Evolutionary conservation across 306 rosid species (phyloP).

Genomic region (Fragaria iinumae): DNA sequence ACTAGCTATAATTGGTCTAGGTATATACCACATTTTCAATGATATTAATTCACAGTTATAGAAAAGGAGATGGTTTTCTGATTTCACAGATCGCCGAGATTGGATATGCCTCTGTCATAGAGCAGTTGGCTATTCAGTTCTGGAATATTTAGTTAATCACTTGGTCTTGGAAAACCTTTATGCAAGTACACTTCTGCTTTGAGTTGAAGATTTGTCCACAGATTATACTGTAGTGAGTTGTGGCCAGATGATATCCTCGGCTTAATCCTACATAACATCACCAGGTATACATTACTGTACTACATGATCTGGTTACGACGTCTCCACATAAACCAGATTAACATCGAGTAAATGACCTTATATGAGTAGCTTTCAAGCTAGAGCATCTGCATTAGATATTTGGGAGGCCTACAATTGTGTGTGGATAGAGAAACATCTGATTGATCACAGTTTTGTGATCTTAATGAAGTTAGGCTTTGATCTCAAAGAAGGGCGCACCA

Average conservation of each 20-base stretch:
- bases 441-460: background rate
- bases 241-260: background rate
- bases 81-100: no score
- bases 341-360: background rate
- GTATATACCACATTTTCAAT: background rate
- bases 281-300: background rate
- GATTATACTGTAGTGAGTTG: background rate
- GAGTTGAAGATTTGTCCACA: background rate
- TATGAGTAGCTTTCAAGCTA: background rate
- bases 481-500: background rate
- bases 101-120: background rate
- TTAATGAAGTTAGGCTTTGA: background rate
- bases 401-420: background rate
- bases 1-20: background rate
- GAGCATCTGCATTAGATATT: conserved; percentile 2
- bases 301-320: background rate
- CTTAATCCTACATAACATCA: background rate
- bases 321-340: background rate
- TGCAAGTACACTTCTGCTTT: background rate
- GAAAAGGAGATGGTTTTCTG: background rate
- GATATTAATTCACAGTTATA: background rate
- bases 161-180: background rate
- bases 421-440: background rate
- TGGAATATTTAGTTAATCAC: background rate
- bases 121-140: background rate